Conservation (phyloP, 768 basidiomycete species). For the Lactarius evosmus region DNA sequence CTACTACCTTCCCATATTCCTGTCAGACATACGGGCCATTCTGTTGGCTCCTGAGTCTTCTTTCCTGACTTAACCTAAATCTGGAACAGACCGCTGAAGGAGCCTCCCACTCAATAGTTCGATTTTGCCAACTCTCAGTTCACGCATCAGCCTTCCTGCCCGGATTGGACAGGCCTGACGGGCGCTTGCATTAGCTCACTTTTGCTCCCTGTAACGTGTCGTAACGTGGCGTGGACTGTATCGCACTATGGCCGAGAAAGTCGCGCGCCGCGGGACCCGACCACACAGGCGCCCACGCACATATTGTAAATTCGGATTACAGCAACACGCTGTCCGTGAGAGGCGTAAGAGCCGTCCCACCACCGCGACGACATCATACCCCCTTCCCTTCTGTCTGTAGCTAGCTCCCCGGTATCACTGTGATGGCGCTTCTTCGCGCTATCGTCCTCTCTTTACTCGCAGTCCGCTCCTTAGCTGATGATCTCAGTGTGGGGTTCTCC, state of each 20-base stretch:
- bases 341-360: constrained; percentile 9
- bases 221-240: background rate
- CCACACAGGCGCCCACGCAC: background rate
- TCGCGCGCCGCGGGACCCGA: background rate
- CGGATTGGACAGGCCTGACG: background rate
- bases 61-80: no score
- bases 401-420: background rate
- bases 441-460: constrained; percentile 18
- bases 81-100: no score
- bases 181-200: background rate
- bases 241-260: no score
- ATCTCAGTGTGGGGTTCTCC: constrained; percentile 4
- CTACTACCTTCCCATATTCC: no score
- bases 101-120: no score
- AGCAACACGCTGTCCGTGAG: constrained; percentile 32
- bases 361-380: background rate
- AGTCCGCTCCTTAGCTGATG: constrained; percentile 15
- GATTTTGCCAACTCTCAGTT: no score
- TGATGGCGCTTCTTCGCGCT: background rate
- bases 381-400: background rate
- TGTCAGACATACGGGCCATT: no score
- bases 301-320: constrained; percentile 21
- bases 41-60: no score
- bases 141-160: background rate
- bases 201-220: background rate